phyloP scores from a whole-genome alignment of 2,329 filamentous ascomycete species.

The Colletotrichum sp. region DNA sequence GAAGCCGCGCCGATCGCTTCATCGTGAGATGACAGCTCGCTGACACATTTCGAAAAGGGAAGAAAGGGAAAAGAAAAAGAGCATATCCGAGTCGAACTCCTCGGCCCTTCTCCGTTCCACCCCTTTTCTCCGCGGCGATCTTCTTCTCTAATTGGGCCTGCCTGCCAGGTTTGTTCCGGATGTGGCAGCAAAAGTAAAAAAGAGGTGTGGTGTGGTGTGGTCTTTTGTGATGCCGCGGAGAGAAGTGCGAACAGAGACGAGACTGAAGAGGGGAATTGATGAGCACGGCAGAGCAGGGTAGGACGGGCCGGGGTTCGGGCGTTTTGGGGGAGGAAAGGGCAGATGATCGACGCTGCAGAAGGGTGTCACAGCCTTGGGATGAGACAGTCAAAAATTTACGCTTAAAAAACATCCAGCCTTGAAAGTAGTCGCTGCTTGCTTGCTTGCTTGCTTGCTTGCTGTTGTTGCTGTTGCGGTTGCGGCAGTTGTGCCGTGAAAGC shows the following conservation, averaged over 20 bases:
- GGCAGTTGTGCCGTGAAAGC: background rate
- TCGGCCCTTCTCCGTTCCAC: background rate
- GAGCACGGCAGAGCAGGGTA: background rate
- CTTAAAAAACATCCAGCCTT: constrained; percentile 3
- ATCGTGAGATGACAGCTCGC: constrained; percentile 2
- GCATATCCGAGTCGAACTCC: background rate
- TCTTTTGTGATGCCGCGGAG: background rate
- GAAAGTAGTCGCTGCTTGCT: background rate
- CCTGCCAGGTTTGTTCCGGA: background rate
- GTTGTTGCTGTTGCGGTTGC: background rate
- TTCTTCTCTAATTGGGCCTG: background rate
- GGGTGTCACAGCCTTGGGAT: constrained; percentile 6
- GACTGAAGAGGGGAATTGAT: background rate
- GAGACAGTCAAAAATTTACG: constrained; percentile 15
- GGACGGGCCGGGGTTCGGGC: background rate
- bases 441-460: background rate
- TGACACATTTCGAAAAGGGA: background rate
- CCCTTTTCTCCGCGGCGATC: background rate
- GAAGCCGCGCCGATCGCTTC: background rate
- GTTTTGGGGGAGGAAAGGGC: background rate
- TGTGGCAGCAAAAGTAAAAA: background rate
- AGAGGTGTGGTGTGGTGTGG: background rate
- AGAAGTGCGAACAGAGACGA: background rate
- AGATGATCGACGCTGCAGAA: constrained; percentile 18
- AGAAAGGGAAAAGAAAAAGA: background rate